phyloP scores from a whole-genome alignment of 73 alveolate species.

The Tetrahymena borealis region DNA sequence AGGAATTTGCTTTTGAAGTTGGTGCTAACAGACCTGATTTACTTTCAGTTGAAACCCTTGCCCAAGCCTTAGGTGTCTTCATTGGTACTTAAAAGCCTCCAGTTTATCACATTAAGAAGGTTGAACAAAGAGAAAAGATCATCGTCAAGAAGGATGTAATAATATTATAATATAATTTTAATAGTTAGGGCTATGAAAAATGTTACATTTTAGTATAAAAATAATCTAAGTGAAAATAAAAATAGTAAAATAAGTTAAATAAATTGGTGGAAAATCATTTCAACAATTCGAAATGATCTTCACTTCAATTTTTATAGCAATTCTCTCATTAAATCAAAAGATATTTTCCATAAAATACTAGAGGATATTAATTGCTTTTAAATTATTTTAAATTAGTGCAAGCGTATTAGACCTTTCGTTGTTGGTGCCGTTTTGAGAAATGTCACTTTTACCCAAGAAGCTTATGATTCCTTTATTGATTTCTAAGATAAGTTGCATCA shows the following conservation, averaged over 20 bases:
- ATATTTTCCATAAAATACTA: no score
- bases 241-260: no score
- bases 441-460: constrained; percentile 13
- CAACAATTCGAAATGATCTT: no score
- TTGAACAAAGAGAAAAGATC: constrained; percentile 16
- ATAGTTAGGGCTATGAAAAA: no score
- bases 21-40: constrained; percentile 50
- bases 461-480: constrained; percentile 50
- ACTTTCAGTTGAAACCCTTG: constrained; percentile 24
- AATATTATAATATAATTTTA: no score
- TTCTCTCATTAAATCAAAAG: no score
- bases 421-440: constrained; percentile 42
- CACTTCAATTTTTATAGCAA: no score
- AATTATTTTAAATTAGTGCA: neutral
- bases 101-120: neutral
- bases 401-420: constrained; percentile 31
- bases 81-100: constrained; percentile 15
- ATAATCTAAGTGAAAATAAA: no score
- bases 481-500: constrained; percentile 98
- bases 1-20: constrained; percentile 19
- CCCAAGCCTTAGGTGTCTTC: constrained; percentile 25
- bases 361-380: neutral
- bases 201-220: no score
- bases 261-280: no score
- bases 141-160: constrained; percentile 26